These are phyloP conservation scores for Xylaria sp. DNA, from an alignment of 495 filamentous ascomycete species.

Conservation along the genomic window DNA sequence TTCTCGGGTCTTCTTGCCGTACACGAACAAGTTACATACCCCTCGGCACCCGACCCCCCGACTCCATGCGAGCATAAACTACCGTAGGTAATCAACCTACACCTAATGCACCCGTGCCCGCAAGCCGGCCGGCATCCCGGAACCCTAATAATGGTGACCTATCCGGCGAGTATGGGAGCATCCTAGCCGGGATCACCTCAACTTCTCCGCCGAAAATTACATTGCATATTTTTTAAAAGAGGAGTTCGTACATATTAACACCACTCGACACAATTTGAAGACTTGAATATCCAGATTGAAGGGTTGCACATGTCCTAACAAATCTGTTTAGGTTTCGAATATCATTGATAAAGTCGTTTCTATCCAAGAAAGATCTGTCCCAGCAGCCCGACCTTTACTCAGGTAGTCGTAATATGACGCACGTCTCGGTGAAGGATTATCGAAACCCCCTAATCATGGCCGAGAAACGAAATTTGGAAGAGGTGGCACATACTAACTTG, in stretches of 20 bases:
- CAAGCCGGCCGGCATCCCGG: background rate
- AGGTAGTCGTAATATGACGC: background rate
- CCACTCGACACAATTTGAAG: background rate
- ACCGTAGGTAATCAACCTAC: background rate
- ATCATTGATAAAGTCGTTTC: background rate
- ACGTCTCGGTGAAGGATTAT: too few relatives aligned
- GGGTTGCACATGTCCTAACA: background rate
- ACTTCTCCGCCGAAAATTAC: background rate
- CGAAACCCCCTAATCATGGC: background rate
- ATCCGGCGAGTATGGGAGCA: too few relatives aligned
- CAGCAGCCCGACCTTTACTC: background rate
- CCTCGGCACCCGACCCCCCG: background rate
- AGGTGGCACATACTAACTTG: background rate
- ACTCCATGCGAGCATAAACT: background rate
- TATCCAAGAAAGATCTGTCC: background rate
- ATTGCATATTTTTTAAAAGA: background rate
- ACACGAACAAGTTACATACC: background rate
- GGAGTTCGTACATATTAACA: background rate
- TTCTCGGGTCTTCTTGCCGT: background rate
- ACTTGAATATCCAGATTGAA: background rate
- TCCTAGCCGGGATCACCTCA: background rate
- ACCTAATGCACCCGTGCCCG: background rate
- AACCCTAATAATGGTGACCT: background rate
- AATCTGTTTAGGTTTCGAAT: background rate
- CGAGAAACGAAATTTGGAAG: background rate